Evolutionary conservation across 1,284 basidiomycete genomes (phyloP).

Genomic region (Cryptococcus sp.): DNA sequence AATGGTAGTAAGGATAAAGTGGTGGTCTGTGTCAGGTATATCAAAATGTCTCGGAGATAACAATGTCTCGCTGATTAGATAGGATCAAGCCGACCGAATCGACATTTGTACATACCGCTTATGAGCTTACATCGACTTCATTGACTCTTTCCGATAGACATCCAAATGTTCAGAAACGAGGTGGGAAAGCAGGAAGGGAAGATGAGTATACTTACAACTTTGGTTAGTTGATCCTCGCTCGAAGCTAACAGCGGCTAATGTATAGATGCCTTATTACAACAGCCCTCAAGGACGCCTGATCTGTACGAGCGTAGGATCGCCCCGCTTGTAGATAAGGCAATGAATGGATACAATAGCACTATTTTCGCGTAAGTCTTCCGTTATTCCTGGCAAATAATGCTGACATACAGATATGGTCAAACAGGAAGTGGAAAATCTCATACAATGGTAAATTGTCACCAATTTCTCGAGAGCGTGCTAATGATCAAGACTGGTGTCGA

Average conservation of each 20-base stretch:
- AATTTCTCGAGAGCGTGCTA: neutral
- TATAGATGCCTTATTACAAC: slow-evolving; percentile 33
- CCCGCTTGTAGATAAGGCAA: slow-evolving; percentile 52
- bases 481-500: slow-evolving; percentile 45
- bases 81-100: slow-evolving; percentile 43
- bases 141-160: slow-evolving; percentile 40
- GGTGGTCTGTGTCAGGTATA: slow-evolving; percentile 44
- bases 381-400: neutral
- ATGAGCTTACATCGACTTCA: slow-evolving; percentile 35
- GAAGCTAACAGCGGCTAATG: neutral
- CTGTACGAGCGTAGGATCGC: slow-evolving; percentile 52
- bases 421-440: slow-evolving; percentile 52
- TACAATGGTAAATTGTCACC: slow-evolving; percentile 39
- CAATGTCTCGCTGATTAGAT: neutral
- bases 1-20: slow-evolving; percentile 37
- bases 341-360: slow-evolving; percentile 57
- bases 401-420: slow-evolving; percentile 42
- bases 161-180: slow-evolving; percentile 44
- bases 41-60: slow-evolving; percentile 10
- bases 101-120: slow-evolving; percentile 31
- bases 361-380: slow-evolving; percentile 46
- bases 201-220: slow-evolving; percentile 45
- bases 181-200: slow-evolving; percentile 45
- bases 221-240: slow-evolving; percentile 24
- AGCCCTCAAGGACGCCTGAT: slow-evolving; percentile 44